phyloP scores from a whole-genome alignment of 441 rosid species.

The Francoa sonchifolia region DNA sequence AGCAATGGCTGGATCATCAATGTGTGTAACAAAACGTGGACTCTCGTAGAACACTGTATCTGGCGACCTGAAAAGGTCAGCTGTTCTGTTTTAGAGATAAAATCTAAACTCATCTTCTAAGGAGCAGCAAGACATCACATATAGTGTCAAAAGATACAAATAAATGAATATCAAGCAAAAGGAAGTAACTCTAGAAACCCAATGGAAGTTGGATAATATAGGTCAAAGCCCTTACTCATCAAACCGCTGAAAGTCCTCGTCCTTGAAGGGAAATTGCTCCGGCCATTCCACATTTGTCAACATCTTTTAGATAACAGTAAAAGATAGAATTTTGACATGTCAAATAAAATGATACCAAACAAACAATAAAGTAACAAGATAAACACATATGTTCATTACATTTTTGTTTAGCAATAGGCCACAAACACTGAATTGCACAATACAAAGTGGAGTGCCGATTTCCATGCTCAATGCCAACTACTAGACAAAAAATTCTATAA shows the following conservation, averaged over 20 bases:
- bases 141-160: not conserved
- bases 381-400: not conserved
- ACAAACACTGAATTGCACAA: too few relatives aligned
- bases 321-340: constrained; percentile 6
- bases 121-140: not conserved
- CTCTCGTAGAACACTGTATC: constrained; percentile 65
- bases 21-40: constrained; percentile 78
- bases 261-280: constrained; percentile 75
- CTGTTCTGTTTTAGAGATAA: not conserved
- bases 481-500: too few relatives aligned
- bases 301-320: constrained; percentile 22
- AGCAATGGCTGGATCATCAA: constrained; percentile 78
- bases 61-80: constrained; percentile 37
- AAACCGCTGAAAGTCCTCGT: constrained; percentile 78
- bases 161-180: constrained; percentile 4
- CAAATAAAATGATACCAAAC: not conserved
- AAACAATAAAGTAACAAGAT: not conserved
- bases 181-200: not conserved
- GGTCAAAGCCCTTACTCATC: constrained; percentile 44
- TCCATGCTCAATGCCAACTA: too few relatives aligned
- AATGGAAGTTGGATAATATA: constrained; percentile 1
- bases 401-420: too few relatives aligned
- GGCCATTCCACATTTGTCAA: constrained; percentile 80
- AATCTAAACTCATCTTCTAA: not conserved
- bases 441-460: too few relatives aligned